Evolutionary conservation across 164 flowering plant genomes (phyloP).

Genomic region (Brasenia schreberi): DNA sequence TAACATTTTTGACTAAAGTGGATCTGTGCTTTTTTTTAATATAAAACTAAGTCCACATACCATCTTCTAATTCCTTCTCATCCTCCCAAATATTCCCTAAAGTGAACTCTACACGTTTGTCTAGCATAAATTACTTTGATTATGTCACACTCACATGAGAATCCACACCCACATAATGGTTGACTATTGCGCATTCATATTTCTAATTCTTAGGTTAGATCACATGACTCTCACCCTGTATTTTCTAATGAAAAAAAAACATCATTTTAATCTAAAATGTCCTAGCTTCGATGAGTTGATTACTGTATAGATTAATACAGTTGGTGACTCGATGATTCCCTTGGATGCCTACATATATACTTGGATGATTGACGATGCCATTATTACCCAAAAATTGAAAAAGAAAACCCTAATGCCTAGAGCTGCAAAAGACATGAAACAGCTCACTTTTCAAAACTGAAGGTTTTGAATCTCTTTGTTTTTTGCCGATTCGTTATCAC

Average conservation of each 20-base stretch:
- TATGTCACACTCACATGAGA: constrained; percentile 45
- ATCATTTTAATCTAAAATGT: constrained; percentile 6
- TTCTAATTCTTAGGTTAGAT: constrained; percentile 48
- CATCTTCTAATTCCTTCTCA: constrained; percentile 55
- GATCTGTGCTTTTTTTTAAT: no score
- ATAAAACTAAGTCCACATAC: no score
- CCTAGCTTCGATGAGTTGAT: background rate
- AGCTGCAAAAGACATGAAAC: background rate
- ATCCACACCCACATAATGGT: constrained; percentile 3
- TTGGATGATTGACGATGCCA: background rate
- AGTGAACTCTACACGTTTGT: constrained; percentile 37
- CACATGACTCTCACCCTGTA: constrained; percentile 9
- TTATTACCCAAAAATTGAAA: background rate
- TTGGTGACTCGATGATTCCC: constrained; percentile 2
- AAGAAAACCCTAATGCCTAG: background rate
- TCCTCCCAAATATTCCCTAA: constrained; percentile 68
- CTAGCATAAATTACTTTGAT: constrained; percentile 18
- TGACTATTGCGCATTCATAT: constrained; percentile 9
- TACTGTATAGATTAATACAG: background rate
- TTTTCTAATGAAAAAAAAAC: constrained; percentile 18
- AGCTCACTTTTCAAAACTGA: background rate
- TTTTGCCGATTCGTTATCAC: background rate
- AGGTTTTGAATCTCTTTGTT: background rate
- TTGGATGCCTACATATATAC: background rate
- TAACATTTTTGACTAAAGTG: no score